Evolutionary conservation across 2,329 filamentous ascomycete species (phyloP), one percentile per base, ranked within the genome.

Genomic region (Phoma herbarum): DNA sequence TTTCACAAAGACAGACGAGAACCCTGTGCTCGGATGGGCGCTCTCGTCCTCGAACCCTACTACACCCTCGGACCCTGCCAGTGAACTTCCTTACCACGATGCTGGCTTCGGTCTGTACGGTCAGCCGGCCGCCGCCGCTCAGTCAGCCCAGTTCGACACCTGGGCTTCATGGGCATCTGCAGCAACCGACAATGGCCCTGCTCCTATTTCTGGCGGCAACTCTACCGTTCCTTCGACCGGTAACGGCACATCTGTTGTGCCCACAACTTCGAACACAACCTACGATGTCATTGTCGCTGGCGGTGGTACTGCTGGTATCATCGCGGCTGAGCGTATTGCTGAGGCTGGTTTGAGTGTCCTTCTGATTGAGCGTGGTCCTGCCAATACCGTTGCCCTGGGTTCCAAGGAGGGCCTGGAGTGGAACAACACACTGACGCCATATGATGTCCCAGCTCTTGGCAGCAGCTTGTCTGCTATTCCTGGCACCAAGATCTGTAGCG

Each of bases 11-110:
- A 61, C 61, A 9, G 69, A 71, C 25, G 60, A 59, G 8, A 47
- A 52, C 0, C 57, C 70, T 25, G 61, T 57, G 12, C 43, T 75
- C 22, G 72, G 73, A 14, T 75, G 59, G 37, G 73, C 69, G 1
- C 52, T 68, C 20, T 65, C 66, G 16, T 59, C 60, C 20, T 57
- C 52, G 3, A 43, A 62, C n/a, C 57, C 57, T 44, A 61, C 55
- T 42, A 64, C 62, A 14, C 67, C 67, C 20, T 54, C 63, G 23
- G 57, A 59, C 48, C 51, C 59, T 6, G 48, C 52, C 14, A 60
- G 51, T 41, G 53, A 45, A 10, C 59, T 68, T 7, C 51, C 48
- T 29, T 67, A 65, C 52, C 67, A 67, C 51, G 48, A 60, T 43
- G 54, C 60, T 20, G 61, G 66, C 18, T 68, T 66, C 39, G 65